Evolutionary conservation across 345 rosid species (phyloP), one percentile per base, ranked within the genome.

Genomic region (Brassica carinata): DNA sequence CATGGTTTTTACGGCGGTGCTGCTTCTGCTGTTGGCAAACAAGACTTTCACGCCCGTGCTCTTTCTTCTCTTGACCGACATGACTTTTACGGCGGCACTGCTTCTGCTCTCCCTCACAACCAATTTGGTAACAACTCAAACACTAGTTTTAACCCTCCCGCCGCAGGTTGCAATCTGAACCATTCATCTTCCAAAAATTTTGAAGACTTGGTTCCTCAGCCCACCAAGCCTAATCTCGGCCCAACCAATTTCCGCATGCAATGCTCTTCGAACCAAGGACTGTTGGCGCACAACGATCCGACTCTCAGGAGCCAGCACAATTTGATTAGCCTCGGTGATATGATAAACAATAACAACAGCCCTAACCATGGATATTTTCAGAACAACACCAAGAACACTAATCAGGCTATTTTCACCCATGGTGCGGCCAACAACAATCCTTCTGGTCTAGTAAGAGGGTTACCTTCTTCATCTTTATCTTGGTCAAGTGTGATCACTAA

Each of bases 281-380:
- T 23, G 26, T 23, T 23, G 26, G 26, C 26, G 26, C 26, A 23
- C 26, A 23, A 23, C 26, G 26, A 23, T 23, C 26, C 26, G 26
- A 23, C 26, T 23, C 26, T 23, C 26, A 23, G 26, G 26, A 23
- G 26, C 26, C 26, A 23, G 26, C 38, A 7, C 5, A 67, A 79
- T 80, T 15, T 80, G 29, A 43, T 57, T 26, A 43, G 40, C 53
- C 75, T 75, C 38, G 77, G 71, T 81, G 73, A 58, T 64, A 53
- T 13, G 36, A 61, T 40, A 57, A 74, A 59, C 72, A 55, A 53
- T n/a, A n/a, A 10, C 68, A 71, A 70, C 57, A 62, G 48, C 65
- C 71, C 79, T 72, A 88, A 85, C 85, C 84, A 88, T 4, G 82
- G 93, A 62, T 91, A 90, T 82, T 88, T 87, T 38, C 71, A 87